Evolutionary conservation across 139 green algal genomes (phyloP), one percentile per base, ranked within the genome.

Genomic region (Chlamydomonas schloesseri): DNA sequence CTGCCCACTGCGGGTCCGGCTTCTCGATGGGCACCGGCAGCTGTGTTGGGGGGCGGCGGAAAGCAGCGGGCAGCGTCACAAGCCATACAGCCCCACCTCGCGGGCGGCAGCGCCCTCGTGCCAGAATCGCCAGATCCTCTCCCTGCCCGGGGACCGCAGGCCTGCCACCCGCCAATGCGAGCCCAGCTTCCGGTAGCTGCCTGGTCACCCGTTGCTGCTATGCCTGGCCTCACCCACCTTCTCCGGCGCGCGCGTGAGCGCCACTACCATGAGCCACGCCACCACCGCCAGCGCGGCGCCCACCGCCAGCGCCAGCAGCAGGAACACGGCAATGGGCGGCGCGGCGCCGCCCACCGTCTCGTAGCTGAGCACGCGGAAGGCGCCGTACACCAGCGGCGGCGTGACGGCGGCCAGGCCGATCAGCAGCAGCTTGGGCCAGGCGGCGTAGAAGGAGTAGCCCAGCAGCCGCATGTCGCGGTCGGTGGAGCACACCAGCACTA

Each of bases 361-460:
- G 10, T 36, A 57, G 73, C 73, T 47, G 18, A 80, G 50, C 50
- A 42, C 11, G 5, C 36, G 6, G 2, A n/a, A 18, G 5, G 47
- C 46, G n/a, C 6, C 24, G 73, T 31, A 80, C 47, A 80, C 23
- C 73, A 80, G 73, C 50, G 73, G 47, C 47, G 73, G 73, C 23
- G 5, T n/a, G 8, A 31, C 28, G 3, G 46, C 15, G 2, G 26
- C 10, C 71, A 58, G 24, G 21, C 6, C 71, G 13, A 80, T 21
- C 10, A 80, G 73, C 73, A 67, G 36, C 73, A 65, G 73, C 47
- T 67, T 46, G 13, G 73, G 73, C 47, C 47, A 80, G 29, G 50
- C 73, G 13, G 24, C 47, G 73, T 80, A 65, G 28, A 67, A 29
- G 15, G 29, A 11, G 47, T 67, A 65, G 47, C 73, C 73, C 15